Percentiles rank a stretch among this genome's conserved stretches.
phyloP scores from a whole-genome alignment of 1,284 basidiomycete species.

The Ceratobasidium sp. region DNA sequence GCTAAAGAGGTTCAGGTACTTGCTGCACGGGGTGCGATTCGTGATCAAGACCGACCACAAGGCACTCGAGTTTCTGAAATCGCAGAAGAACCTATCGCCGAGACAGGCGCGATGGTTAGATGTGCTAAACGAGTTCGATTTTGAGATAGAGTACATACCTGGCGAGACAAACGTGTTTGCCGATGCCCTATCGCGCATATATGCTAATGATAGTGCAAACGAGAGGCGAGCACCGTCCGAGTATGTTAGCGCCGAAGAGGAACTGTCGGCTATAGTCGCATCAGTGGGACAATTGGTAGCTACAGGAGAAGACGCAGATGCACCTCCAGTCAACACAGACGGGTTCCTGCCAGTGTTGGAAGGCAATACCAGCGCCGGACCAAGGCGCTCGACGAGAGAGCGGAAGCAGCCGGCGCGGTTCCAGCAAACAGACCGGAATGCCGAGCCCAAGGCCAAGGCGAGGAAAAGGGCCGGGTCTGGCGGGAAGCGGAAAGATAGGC shows the following conservation, averaged over 20 bases:
- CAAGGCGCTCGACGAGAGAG: neutral
- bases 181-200: constrained; percentile 59
- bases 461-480: no score
- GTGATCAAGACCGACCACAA: constrained; percentile 57
- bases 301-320: neutral
- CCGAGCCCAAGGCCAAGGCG: neutral
- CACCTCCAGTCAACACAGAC: neutral
- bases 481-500: no score
- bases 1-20: neutral
- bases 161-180: constrained; percentile 54
- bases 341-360: neutral
- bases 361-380: neutral
- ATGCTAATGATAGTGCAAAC: constrained; percentile 54
- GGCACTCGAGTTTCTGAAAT: constrained; percentile 55
- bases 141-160: constrained; percentile 51
- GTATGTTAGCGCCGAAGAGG: constrained; percentile 50
- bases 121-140: constrained; percentile 56
- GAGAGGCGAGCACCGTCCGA: constrained; percentile 53
- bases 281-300: neutral
- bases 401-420: neutral
- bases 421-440: constrained; percentile 22
- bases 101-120: constrained; percentile 59
- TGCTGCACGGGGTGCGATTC: constrained; percentile 1
- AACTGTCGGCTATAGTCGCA: neutral
- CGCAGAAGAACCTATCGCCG: constrained; percentile 56